Base-by-base conservation (phyloP, 2,329 filamentous ascomycete genomes). In the Xylaria multiplex region DNA sequence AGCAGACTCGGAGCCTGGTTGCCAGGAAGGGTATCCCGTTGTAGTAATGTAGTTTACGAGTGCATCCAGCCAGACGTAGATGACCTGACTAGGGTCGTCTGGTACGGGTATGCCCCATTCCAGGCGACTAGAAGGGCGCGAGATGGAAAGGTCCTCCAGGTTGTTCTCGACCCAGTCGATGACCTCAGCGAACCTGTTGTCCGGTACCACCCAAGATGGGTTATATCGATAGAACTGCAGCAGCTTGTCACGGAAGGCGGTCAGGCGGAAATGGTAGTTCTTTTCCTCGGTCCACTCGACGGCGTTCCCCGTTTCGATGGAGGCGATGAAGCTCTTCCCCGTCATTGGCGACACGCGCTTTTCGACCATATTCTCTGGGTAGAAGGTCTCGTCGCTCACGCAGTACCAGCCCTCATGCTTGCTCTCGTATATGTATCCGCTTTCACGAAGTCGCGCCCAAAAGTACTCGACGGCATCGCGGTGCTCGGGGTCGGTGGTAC, bases 51-150 rank as follows among this genome's bases (percentile, higher is more conserved):
- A 99, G 79, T 97, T 99, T 74, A 98, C 86, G 35, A 99, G 86
- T 1, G 96, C 96, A 79, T 99, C 96, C 0, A 99, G 86, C 96
- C 96, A 99, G 37, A 99, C 96, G 75, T 99, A 99, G 64, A 99
- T 95, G 2, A 94, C 98, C 79, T 98, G 96, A 19, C 83, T 87
- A 0, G 86, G 82, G 74, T 99, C 96, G 59, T 90, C 90, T 0
- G 96, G 96, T 30, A 97, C 96, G 6, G 85, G 89, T 63, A 99
- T 91, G 3, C 96, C 96, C 96, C 96, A 99, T 27, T 83, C 86
- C 46, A 98, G 80, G 54, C 96, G 87, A 61, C 90, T 88, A 3
- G 86, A 83, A 0, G 96, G 96, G 32, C 96, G 86, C 2, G 95
- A 98, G 57, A 97, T 88, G 3, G 93, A 97, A 14, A 99, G 84